Evolutionary conservation across 768 basidiomycete genomes (phyloP), one percentile per base, ranked within the genome.

Genomic region (Cystofilobasidium macerans): DNA sequence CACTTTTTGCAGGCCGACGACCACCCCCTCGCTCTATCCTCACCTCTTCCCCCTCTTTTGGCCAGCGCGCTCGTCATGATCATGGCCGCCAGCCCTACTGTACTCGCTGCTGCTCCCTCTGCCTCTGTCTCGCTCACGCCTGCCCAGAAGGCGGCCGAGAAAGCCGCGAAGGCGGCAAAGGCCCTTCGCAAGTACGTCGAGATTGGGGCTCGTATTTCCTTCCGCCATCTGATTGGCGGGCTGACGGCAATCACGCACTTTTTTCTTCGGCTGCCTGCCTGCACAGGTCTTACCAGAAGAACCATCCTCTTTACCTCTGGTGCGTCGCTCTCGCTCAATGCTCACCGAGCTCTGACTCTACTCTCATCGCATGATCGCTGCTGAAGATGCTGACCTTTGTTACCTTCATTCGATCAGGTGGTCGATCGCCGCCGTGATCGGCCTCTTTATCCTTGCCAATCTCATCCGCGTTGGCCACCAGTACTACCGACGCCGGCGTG

Each of bases 371-470:
- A 35, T n/a, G 20, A 22, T 4, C 6, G 33, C n/a, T 36, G 51
- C 62, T 40, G 47, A 48, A 9, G 12, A 9, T 9, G 11, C 20
- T 22, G 8, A 8, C 12, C 38, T 40, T 42, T 42, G 4, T 42
- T 20, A 4, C 16, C 16, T 20, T 14, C 42, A 16, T 20, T 18
- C 42, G 4, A 4, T 18, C 26, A 54, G 51, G 51, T 54, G 51
- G 51, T 30, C 51, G 18, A 18, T 54, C 51, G 51, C 51, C 26
- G 54, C 42, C 16, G 24, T 43, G 42, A 26, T 57, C 32, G 63
- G 53, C 14, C 56, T 64, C 42, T 56, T 65, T 57, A 65, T 47
- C 13, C 35, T 65, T 57, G n/a, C 40, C 57, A 65, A 59, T 43
- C 7, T 51, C 57, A 9, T 28, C n/a, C 57, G 64, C n/a, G 38